Evolutionary conservation across 768 basidiomycete genomes (phyloP).

Genomic region (Serendipita indica): DNA sequence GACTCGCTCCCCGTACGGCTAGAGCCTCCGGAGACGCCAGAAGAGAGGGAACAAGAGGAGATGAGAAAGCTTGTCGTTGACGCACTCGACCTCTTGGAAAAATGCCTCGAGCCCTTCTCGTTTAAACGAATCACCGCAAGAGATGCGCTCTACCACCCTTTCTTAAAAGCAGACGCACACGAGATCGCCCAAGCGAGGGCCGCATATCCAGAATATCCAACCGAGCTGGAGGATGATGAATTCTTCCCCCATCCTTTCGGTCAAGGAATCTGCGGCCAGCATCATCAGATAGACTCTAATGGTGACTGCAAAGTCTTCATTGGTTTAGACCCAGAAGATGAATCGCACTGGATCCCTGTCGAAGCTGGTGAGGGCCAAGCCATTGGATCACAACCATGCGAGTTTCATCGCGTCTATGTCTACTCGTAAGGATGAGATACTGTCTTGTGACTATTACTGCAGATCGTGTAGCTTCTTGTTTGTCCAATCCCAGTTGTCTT

Average conservation of each 20-base stretch:
- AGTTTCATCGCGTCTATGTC: conserved; percentile 14
- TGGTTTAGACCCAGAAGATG: conserved; percentile 21
- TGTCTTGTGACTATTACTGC: background rate
- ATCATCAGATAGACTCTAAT: conserved; percentile 38
- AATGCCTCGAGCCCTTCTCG: conserved; percentile 61
- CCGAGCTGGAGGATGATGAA: conserved; percentile 38
- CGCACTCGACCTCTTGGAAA: conserved; percentile 63
- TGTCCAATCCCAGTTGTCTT: background rate
- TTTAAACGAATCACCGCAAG: conserved; percentile 64
- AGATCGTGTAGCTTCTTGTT: background rate
- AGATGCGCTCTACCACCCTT: conserved; percentile 63
- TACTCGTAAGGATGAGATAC: background rate
- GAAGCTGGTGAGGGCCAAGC: conserved; percentile 18
- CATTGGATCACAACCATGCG: conserved; percentile 19
- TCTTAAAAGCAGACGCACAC: conserved; percentile 37
- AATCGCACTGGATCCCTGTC: conserved; percentile 12
- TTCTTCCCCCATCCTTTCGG: conserved; percentile 56
- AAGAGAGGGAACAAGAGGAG: conserved; percentile 25
- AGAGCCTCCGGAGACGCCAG: conserved; percentile 29
- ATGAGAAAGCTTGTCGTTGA: conserved; percentile 34
- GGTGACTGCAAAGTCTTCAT: conserved; percentile 35
- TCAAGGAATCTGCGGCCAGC: conserved; percentile 46
- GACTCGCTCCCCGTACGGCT: conserved; percentile 30
- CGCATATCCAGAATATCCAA: conserved; percentile 20
- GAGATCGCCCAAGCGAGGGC: conserved; percentile 14